Evolutionary conservation across 1,284 basidiomycete genomes (phyloP).

Genomic region (Ustilago tritici): DNA sequence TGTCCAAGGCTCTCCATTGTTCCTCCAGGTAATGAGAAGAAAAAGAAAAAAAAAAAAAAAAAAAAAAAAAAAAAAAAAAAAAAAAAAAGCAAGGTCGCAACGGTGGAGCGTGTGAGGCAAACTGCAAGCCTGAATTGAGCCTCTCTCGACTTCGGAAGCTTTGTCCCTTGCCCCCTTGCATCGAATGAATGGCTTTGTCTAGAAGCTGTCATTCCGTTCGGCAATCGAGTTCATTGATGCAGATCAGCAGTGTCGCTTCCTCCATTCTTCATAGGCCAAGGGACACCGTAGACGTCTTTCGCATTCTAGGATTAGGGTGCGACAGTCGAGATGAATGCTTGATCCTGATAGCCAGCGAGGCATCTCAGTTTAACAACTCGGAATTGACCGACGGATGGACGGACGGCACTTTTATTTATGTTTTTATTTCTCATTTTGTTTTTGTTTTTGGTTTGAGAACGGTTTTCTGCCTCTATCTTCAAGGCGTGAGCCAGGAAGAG

Average conservation of each 20-base stretch:
- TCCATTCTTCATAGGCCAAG: not conserved
- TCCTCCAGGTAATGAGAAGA: not conserved
- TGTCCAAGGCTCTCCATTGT: not conserved
- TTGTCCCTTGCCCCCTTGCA: not conserved
- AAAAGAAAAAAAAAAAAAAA: not conserved
- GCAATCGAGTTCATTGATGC: not conserved
- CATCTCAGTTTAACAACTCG: not conserved
- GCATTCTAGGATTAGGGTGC: not conserved
- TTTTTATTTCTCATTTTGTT: no score
- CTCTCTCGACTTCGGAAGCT: slow-evolving; percentile 19
- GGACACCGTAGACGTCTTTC: not conserved
- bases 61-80: no score
- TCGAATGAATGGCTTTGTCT: not conserved
- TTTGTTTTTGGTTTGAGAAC: slow-evolving; percentile 6
- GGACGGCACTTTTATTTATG: no score
- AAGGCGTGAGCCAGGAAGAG: no score
- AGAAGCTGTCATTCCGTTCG: slow-evolving; percentile 10
- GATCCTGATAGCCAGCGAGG: not conserved
- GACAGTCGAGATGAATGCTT: not conserved
- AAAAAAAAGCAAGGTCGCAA: not conserved
- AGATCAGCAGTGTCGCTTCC: not conserved
- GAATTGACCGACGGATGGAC: slow-evolving; percentile 4
- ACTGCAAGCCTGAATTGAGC: slow-evolving; percentile 8
- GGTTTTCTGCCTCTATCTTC: not conserved
- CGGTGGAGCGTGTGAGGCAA: no score